Base-by-base conservation (phyloP, 257 asterid genomes). In the Striga asiatica region DNA sequence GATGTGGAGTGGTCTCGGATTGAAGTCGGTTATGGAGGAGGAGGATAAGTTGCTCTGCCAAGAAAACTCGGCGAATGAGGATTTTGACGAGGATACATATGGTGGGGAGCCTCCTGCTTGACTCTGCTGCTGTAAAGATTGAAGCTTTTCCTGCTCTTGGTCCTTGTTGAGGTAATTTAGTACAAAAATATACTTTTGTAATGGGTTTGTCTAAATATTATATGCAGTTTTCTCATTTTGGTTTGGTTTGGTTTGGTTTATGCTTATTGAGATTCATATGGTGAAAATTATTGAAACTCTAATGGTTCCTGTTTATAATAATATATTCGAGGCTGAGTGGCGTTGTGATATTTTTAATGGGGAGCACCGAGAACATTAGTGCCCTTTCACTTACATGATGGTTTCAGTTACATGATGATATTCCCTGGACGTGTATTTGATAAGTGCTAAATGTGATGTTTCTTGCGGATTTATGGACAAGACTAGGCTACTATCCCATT, bases 41-140 rank as follows among this genome's bases (percentile, higher is more conserved):
- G 91, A 78, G 64, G 81, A 66, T 60, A 81, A 70, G 57, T 67
- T 89, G 74, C 50, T 82, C 3, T 83, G 92, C 87, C 95, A 75
- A 57, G 94, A 84, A 60, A 91, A 76, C 61, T 87, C 96, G 1
- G 66, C 87, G 2, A 76, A 74, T 61, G 95, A 80, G 46, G 85
- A 84, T 69, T 80, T 81, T 77, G 86, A 65, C 34, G 93, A 71
- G 74, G 89, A 87, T 51, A 69, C 78, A 5, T 79, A 76, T 63
- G 75, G 66, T 48, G 76, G 73, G 59, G 89, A 82, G 57, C 92
- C 85, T 23, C 82, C 81, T 6, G 68, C 76, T 0, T 73, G 71
- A 76, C 56, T 53, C 37, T n/a, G n/a, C n/a, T n/a, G n/a, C n/a
- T n/a, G n/a, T 32, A 35, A 18, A 28, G 11, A 28, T 37, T 34